A percentile compares a stretch with the other conserved stretches of the same genome.
Evolutionary conservation across 2,329 filamentous ascomycete species (phyloP).

Genomic region (Botrytis byssoidea): DNA sequence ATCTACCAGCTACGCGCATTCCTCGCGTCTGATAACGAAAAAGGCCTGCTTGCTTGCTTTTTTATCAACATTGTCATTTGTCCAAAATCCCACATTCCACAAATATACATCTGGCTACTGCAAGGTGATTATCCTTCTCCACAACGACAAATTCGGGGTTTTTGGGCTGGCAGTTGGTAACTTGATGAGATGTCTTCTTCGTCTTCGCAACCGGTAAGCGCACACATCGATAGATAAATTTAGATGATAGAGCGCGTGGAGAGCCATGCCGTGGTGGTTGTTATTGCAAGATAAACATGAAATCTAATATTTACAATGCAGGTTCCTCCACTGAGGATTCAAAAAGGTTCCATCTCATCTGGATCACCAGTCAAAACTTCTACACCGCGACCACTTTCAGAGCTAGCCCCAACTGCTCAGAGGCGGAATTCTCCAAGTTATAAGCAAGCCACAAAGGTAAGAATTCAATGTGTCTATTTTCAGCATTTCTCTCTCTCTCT

Average conservation of each 20-base stretch:
- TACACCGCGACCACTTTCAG: slow-evolving; percentile 74
- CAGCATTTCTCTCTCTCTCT: slow-evolving; percentile 23
- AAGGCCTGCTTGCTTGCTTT: background rate
- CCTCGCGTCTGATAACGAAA: slow-evolving; percentile 11
- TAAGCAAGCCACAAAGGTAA: slow-evolving; percentile 72
- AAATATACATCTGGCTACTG: slow-evolving; percentile 22
- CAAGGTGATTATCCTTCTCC: slow-evolving; percentile 18
- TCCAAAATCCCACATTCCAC: slow-evolving; percentile 20
- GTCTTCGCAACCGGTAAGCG: slow-evolving; percentile 34
- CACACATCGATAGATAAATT: background rate
- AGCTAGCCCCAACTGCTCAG: slow-evolving; percentile 82
- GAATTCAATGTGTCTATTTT: slow-evolving; percentile 30
- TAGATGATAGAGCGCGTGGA: background rate
- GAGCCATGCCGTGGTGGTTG: background rate
- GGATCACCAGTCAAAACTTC: slow-evolving; percentile 62
- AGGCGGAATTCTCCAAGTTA: slow-evolving; percentile 91
- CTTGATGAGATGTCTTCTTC: slow-evolving; percentile 30
- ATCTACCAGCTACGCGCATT: slow-evolving; percentile 7
- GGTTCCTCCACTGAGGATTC: slow-evolving; percentile 78
- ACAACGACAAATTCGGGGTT: slow-evolving; percentile 1
- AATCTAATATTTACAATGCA: slow-evolving; percentile 38
- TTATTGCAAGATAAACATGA: background rate
- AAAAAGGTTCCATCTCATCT: slow-evolving; percentile 60
- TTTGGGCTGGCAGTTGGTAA: slow-evolving; percentile 14
- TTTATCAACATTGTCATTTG: slow-evolving; percentile 19